A percentile compares a stretch with the other conserved stretches of the same genome.
These are phyloP conservation scores for Penicillium nordicum DNA, from an alignment of 2,329 filamentous ascomycete genomes.

Conservation along the genomic window DNA sequence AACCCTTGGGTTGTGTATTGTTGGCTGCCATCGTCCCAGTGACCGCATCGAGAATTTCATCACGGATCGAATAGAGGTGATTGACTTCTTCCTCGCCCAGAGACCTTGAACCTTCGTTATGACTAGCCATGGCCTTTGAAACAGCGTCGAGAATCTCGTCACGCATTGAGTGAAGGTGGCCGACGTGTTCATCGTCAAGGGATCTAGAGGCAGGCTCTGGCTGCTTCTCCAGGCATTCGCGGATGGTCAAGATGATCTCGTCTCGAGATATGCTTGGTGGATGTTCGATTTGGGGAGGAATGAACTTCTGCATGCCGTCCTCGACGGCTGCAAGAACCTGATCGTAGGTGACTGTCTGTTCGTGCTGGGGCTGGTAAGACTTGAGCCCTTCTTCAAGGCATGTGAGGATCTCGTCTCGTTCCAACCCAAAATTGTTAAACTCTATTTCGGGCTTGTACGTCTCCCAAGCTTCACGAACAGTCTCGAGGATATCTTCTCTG, in stretches of 20 bases:
- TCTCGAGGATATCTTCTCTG: constrained; percentile 79
- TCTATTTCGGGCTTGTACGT: constrained; percentile 92
- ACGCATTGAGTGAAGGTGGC: constrained; percentile 28
- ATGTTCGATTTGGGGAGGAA: constrained; percentile 67
- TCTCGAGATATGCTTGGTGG: constrained; percentile 70
- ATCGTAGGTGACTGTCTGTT: constrained; percentile 67
- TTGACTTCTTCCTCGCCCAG: constrained; percentile 23
- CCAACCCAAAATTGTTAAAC: constrained; percentile 82
- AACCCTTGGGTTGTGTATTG: constrained; percentile 13
- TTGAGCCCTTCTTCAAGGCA: constrained; percentile 83
- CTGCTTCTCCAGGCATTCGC: constrained; percentile 74
- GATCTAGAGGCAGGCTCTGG: constrained; percentile 53
- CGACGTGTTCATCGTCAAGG: constrained; percentile 24
- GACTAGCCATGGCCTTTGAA: constrained; percentile 24
- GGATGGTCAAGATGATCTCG: constrained; percentile 77
- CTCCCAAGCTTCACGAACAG: constrained; percentile 88
- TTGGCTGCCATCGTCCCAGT: constrained; percentile 24
- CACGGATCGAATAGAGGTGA: constrained; percentile 26
- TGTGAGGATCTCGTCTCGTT: constrained; percentile 82
- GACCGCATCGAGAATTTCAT: constrained; percentile 32
- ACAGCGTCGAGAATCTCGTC: constrained; percentile 34
- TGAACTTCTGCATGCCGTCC: constrained; percentile 79
- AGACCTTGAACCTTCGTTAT: constrained; percentile 17
- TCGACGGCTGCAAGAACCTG: constrained; percentile 82
- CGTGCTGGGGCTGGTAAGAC: constrained; percentile 58